These are phyloP conservation scores for Xanthoconium stramineum DNA, from an alignment of 768 basidiomycete species.

Conservation along the genomic window DNA sequence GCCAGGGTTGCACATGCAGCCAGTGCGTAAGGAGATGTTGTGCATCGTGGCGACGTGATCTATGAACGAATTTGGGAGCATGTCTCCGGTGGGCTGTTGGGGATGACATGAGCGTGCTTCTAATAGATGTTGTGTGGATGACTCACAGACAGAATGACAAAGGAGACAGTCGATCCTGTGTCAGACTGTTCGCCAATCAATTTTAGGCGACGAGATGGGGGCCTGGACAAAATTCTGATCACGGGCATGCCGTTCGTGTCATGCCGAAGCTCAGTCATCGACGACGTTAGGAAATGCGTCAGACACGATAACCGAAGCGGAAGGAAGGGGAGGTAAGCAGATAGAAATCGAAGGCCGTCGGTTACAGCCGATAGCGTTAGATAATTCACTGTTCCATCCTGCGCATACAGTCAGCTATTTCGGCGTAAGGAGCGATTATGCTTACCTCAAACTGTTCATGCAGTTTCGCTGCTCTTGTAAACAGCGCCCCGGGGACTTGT, in stretches of 20 bases:
- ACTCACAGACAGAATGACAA: conserved; percentile 64
- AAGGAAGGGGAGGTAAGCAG: conserved; percentile 76
- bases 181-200: conserved; percentile 65
- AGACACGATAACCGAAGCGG: conserved; percentile 79
- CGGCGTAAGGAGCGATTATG: background rate
- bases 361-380: conserved; percentile 74
- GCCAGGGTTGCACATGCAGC: conserved; percentile 88
- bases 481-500: conserved; percentile 71
- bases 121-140: background rate
- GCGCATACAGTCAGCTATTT: conserved; percentile 9
- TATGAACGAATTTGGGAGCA: conserved; percentile 71
- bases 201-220: conserved; percentile 51
- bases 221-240: conserved; percentile 65
- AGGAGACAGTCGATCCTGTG: conserved; percentile 60
- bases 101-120: background rate
- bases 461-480: conserved; percentile 54
- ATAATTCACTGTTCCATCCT: conserved; percentile 89
- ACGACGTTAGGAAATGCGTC: conserved; percentile 54
- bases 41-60: conserved; percentile 62
- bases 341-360: conserved; percentile 72
- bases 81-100: conserved; percentile 57
- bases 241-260: conserved; percentile 58
- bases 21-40: conserved; percentile 74
- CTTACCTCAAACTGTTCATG: conserved; percentile 80
- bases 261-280: conserved; percentile 57